These are phyloP conservation scores for Lindgomyces ingoldianus DNA, from an alignment of 495 filamentous ascomycete species.

Conservation along the genomic window DNA sequence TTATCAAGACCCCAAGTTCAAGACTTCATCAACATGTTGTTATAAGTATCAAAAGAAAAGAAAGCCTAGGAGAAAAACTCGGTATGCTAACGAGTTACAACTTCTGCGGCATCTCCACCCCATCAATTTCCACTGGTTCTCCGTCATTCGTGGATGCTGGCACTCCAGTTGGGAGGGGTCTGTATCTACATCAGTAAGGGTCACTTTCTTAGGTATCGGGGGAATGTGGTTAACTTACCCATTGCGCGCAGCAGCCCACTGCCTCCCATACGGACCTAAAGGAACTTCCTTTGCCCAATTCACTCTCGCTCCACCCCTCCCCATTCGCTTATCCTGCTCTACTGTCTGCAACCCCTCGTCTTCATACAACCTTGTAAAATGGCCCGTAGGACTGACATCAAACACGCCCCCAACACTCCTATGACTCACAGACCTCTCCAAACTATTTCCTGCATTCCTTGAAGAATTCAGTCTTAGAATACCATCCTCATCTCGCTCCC, in stretches of 20 bases:
- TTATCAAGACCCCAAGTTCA: too few species aligned
- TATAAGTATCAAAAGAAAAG: too few species aligned
- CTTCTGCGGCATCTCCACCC: background rate
- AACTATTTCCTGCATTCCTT: conserved; percentile 6
- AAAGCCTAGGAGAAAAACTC: too few species aligned
- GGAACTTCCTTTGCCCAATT: too few species aligned
- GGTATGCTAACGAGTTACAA: too few species aligned
- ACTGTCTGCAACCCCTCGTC: background rate
- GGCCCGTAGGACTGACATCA: background rate
- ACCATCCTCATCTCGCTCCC: background rate
- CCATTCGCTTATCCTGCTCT: background rate
- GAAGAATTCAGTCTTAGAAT: too few species aligned
- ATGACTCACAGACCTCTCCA: background rate
- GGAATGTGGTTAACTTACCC: background rate
- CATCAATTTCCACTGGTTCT: background rate
- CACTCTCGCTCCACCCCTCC: too few species aligned
- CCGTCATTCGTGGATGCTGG: too few species aligned
- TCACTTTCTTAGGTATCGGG: background rate
- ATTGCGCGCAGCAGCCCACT: background rate
- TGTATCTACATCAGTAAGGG: background rate
- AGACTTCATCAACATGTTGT: too few species aligned
- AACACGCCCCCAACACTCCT: background rate
- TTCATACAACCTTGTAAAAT: too few species aligned
- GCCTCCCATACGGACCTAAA: too few species aligned
- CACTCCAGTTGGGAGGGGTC: too few species aligned